phyloP scores from a whole-genome alignment of 768 basidiomycete genomes.

The Botryobasidium botryosum region DNA sequence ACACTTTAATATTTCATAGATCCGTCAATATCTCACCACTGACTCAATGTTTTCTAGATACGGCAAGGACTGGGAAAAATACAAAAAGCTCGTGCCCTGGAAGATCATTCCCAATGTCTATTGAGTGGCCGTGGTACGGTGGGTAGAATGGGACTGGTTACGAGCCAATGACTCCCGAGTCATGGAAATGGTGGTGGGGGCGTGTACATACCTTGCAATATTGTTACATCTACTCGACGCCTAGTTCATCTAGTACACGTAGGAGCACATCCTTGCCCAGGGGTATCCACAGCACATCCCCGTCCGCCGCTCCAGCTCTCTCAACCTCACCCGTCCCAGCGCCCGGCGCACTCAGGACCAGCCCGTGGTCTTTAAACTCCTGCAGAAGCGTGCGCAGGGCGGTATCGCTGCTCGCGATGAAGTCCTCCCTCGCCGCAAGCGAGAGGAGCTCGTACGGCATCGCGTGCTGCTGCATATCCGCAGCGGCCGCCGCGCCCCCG shows the following conservation, averaged over 20 bases:
- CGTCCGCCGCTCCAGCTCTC: slow-evolving; percentile 26
- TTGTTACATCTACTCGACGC: no score
- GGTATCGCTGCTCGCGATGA: slow-evolving; percentile 79
- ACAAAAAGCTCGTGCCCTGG: slow-evolving; percentile 71
- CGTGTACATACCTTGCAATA: no score
- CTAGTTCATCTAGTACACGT: no score
- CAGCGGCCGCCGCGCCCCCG: slow-evolving; percentile 15
- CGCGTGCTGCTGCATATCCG: slow-evolving; percentile 24
- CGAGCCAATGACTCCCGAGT: no score
- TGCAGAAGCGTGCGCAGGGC: slow-evolving; percentile 64
- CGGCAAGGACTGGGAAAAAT: slow-evolving; percentile 85
- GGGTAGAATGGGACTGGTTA: no score
- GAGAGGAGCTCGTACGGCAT: slow-evolving; percentile 54
- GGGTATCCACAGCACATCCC: slow-evolving; percentile 74
- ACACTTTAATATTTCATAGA: neutral
- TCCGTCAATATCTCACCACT: neutral
- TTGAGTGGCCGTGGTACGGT: no score
- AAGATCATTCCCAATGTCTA: slow-evolving; percentile 77
- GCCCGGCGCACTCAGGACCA: slow-evolving; percentile 37
- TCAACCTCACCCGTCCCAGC: slow-evolving; percentile 20
- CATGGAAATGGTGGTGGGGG: no score
- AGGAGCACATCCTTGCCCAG: slow-evolving; percentile 65
- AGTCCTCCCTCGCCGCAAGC: slow-evolving; percentile 56
- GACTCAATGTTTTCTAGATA: slow-evolving; percentile 34
- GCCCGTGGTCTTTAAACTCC: slow-evolving; percentile 82